phyloP scores from a whole-genome alignment of 177 flowering plant species.

The Tripterygium wilfordii region DNA sequence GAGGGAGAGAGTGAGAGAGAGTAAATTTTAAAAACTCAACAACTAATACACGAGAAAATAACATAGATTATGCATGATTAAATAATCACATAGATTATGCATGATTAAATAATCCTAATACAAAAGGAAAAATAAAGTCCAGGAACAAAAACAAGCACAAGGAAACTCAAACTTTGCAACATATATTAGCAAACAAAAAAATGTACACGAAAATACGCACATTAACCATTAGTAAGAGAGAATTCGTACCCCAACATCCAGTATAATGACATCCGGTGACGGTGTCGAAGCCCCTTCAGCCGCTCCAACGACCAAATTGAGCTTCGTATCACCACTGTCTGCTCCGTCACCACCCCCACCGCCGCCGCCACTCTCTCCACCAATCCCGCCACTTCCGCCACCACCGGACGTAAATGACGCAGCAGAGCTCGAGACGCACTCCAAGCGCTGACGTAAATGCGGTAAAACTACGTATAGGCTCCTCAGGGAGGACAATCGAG shows the following conservation, averaged over 20 bases:
- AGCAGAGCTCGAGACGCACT: conserved; percentile 36
- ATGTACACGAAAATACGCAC: not conserved
- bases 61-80: too few relatives aligned
- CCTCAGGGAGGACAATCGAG: conserved; percentile 8
- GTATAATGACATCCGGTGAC: conserved; percentile 68
- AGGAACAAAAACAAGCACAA: too few relatives aligned
- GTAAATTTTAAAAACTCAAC: not conserved
- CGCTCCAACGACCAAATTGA: conserved; percentile 29
- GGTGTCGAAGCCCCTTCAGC: conserved; percentile 34
- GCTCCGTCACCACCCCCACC: conserved; percentile 37
- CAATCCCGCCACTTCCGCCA: conserved; percentile 27
- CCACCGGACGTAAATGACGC: conserved; percentile 42
- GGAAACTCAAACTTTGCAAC: too few relatives aligned
- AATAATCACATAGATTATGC: too few relatives aligned
- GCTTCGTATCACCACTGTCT: conserved; percentile 35
- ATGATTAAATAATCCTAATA: too few relatives aligned
- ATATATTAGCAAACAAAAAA: not conserved
- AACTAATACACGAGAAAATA: too few relatives aligned
- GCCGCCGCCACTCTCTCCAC: conserved; percentile 41
- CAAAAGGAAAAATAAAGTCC: too few relatives aligned
- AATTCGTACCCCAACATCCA: conserved; percentile 73
- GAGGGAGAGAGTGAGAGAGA: not conserved
- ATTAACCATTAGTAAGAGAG: too few relatives aligned
- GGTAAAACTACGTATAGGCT: conserved; percentile 7
- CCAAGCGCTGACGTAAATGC: conserved; percentile 14